These are phyloP conservation scores for Cubamyces sp. DNA, from an alignment of 768 basidiomycete genomes.

Conservation along the genomic window DNA sequence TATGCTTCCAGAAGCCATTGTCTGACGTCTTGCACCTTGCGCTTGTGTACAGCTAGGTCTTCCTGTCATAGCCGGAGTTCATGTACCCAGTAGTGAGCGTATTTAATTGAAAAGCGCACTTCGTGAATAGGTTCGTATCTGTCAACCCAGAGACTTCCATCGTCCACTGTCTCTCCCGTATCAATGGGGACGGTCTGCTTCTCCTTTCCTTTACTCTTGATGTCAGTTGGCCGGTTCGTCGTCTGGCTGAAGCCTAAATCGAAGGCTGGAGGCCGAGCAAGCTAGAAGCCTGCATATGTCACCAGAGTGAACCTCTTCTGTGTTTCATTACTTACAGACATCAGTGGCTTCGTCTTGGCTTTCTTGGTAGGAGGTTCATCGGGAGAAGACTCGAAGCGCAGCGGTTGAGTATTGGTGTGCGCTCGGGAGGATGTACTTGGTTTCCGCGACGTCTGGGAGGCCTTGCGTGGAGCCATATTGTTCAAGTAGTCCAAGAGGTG, in stretches of 20 bases:
- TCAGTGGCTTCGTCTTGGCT: slow-evolving; percentile 27
- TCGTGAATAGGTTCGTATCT: slow-evolving; percentile 36
- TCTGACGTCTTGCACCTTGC: slow-evolving; percentile 78
- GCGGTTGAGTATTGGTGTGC: background rate
- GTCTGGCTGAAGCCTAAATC: slow-evolving; percentile 24
- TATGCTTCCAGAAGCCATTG: slow-evolving; percentile 77
- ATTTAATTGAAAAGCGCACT: slow-evolving; percentile 23
- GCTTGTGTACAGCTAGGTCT: slow-evolving; percentile 78
- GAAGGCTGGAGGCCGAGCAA: slow-evolving; percentile 29
- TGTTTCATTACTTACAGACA: slow-evolving; percentile 26
- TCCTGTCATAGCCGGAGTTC: slow-evolving; percentile 43
- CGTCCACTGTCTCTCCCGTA: background rate
- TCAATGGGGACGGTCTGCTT: slow-evolving; percentile 14
- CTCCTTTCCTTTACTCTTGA: slow-evolving; percentile 31
- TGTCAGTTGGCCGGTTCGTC: slow-evolving; percentile 1
- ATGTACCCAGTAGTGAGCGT: background rate
- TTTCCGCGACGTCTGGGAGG: slow-evolving; percentile 4
- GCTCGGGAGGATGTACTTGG: slow-evolving; percentile 8
- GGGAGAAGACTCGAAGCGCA: slow-evolving; percentile 1
- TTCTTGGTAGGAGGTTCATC: slow-evolving; percentile 31
- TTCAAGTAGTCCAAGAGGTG: too few relatives aligned
- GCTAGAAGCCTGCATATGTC: slow-evolving; percentile 21
- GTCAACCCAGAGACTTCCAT: slow-evolving; percentile 39
- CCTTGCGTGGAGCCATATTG: slow-evolving; percentile 9
- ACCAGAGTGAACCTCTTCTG: background rate